A percentile compares a stretch with the other conserved stretches of the same genome.
phyloP scores from a whole-genome alignment of 495 filamentous ascomycete genomes.

The Lophiotrema nucula region DNA sequence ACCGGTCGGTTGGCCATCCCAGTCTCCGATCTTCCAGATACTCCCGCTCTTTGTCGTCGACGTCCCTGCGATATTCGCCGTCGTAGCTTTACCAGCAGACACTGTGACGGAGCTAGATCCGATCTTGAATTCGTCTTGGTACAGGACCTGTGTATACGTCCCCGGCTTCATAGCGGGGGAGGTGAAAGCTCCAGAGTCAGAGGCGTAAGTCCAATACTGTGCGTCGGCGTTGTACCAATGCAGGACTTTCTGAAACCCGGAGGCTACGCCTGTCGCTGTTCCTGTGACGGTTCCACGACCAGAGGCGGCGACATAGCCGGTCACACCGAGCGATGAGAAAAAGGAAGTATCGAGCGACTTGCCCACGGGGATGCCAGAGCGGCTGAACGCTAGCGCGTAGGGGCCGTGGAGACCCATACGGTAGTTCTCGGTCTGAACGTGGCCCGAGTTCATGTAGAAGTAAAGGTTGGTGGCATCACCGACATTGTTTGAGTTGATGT shows the following conservation, averaged over 20 bases:
- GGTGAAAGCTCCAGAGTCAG: conserved; percentile 54
- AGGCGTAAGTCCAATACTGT: conserved; percentile 63
- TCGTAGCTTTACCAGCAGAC: conserved; percentile 52
- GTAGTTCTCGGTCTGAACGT: conserved; percentile 61
- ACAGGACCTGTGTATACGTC: conserved; percentile 65
- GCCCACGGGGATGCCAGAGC: conserved; percentile 52
- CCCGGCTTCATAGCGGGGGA: conserved; percentile 68
- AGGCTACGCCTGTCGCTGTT: conserved; percentile 50
- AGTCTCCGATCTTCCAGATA: conserved; percentile 63
- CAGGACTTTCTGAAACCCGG: conserved; percentile 53
- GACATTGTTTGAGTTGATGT: conserved; percentile 65
- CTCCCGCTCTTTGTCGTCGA: conserved; percentile 48
- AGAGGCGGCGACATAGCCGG: conserved; percentile 55
- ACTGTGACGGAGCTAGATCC: conserved; percentile 55
- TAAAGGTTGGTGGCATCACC: conserved; percentile 58
- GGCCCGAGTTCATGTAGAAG: conserved; percentile 68
- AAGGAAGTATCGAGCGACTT: conserved; percentile 57
- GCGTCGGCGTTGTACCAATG: conserved; percentile 65
- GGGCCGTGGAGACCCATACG: conserved; percentile 67
- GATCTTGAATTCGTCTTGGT: conserved; percentile 62
- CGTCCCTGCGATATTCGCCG: conserved; percentile 55
- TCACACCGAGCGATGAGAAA: conserved; percentile 56
- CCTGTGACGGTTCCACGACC: conserved; percentile 60
- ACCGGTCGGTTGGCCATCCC: conserved; percentile 62
- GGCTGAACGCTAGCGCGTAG: conserved; percentile 61